These are phyloP conservation scores for Penicillium flavigenum DNA, from an alignment of 495 filamentous ascomycete genomes.

Conservation along the genomic window DNA sequence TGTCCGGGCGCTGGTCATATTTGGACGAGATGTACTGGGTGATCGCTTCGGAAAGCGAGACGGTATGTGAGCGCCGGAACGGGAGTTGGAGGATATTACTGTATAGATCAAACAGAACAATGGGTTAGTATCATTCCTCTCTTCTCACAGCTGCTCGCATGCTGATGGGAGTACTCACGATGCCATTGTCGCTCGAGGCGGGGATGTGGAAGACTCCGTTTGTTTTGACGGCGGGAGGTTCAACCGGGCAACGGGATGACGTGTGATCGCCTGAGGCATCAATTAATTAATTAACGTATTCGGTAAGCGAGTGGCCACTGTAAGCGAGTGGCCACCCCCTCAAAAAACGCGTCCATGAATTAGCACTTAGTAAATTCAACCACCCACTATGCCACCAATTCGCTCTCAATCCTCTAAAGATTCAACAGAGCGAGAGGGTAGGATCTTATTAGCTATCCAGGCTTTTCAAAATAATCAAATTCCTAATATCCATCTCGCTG, in stretches of 20 bases:
- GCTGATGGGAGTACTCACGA: conserved; percentile 35
- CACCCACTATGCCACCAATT: too few species aligned
- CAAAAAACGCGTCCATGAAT: too few species aligned
- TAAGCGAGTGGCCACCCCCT: too few species aligned
- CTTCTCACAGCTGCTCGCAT: background rate
- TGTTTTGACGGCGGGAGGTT: conserved; percentile 38
- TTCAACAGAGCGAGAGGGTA: too few species aligned
- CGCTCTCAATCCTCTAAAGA: too few species aligned
- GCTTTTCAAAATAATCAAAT: too few species aligned
- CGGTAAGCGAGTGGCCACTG: too few species aligned
- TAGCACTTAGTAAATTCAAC: too few species aligned
- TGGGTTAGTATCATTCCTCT: background rate
- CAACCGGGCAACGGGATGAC: conserved; percentile 43
- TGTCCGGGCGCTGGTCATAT: conserved; percentile 98
- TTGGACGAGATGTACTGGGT: conserved; percentile 96
- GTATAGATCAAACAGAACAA: background rate
- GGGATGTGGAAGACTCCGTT: conserved; percentile 26
- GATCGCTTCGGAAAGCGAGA: conserved; percentile 77
- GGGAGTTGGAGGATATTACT: conserved; percentile 66
- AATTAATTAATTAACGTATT: too few species aligned
- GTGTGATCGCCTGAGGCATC: conserved; percentile 31
- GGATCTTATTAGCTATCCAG: too few species aligned
- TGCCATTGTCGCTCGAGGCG: conserved; percentile 36
- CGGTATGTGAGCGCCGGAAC: conserved; percentile 78
- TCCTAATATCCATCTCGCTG: too few species aligned